Conservation (phyloP, 1,284 basidiomycete species). For the Irpex sp. region DNA sequence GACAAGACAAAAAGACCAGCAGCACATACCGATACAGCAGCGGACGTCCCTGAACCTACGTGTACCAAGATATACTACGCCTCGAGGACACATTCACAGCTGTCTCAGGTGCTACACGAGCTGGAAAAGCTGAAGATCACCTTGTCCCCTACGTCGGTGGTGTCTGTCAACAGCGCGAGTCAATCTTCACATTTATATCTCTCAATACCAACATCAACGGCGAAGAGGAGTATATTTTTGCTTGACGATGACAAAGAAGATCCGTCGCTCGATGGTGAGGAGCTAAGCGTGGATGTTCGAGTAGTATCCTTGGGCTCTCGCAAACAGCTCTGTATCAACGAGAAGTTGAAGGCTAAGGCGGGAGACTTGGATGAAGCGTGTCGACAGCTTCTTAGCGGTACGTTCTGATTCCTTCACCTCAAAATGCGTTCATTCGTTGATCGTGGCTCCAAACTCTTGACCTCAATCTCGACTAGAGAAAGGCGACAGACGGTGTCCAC, state of each 20-base stretch:
- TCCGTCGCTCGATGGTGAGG: conserved; percentile 17
- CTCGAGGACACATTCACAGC: conserved; percentile 92
- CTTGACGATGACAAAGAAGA: conserved; percentile 20
- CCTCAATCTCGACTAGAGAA: conserved; percentile 35
- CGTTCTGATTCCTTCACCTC: no score
- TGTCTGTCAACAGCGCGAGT: conserved; percentile 1
- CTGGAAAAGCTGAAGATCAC: conserved; percentile 62
- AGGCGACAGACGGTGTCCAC: conserved; percentile 66
- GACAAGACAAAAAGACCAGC: conserved; percentile 1
- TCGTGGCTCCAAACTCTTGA: no score
- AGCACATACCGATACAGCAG: background rate
- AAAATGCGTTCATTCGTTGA: no score
- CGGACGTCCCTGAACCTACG: conserved; percentile 37
- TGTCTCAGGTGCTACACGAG: conserved; percentile 88
- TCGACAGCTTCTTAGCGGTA: conserved; percentile 82
- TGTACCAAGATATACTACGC: conserved; percentile 88
- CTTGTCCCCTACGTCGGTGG: conserved; percentile 20
- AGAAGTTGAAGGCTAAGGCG: conserved; percentile 57
- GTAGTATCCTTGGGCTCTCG: conserved; percentile 86
- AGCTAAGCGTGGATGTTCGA: conserved; percentile 35
- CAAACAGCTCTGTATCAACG: conserved; percentile 92
- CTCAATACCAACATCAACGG: background rate
- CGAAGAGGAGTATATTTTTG: conserved; percentile 1
- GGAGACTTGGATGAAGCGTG: conserved; percentile 92
- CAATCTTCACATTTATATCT: background rate